Percentiles rank a stretch among this genome's conserved stretches.
Conservation (phyloP, 2,329 filamentous ascomycete species). For the Coniella lustricola region DNA sequence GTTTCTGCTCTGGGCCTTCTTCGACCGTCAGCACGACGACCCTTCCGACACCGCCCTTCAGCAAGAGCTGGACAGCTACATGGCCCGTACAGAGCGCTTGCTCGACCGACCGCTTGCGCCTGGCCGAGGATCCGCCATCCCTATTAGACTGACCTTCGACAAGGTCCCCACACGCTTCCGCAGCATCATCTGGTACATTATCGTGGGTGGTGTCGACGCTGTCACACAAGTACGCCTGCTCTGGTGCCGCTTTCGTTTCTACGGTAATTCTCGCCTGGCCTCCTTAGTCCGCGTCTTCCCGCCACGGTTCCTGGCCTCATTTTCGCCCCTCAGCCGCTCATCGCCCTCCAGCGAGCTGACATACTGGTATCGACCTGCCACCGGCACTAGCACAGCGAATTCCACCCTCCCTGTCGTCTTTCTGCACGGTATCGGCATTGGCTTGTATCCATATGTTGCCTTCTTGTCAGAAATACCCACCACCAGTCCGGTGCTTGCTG, state of each 20-base stretch:
- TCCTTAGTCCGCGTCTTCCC: slow-evolving; percentile 41
- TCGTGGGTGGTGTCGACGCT: slow-evolving; percentile 49
- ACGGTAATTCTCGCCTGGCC: slow-evolving; percentile 33
- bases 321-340: neutral
- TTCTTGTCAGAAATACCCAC: slow-evolving; percentile 14
- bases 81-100: slow-evolving; percentile 46
- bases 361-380: slow-evolving; percentile 14
- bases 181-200: slow-evolving; percentile 56
- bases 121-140: slow-evolving; percentile 49
- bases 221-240: slow-evolving; percentile 37
- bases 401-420: slow-evolving; percentile 16
- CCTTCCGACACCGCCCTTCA: slow-evolving; percentile 26
- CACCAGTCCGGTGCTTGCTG: slow-evolving; percentile 14
- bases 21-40: slow-evolving; percentile 33
- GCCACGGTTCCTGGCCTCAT: slow-evolving; percentile 40
- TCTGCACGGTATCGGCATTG: slow-evolving; percentile 18
- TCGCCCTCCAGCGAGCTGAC: slow-evolving; percentile 14
- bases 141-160: slow-evolving; percentile 61
- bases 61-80: slow-evolving; percentile 37
- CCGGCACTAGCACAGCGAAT: neutral
- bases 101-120: slow-evolving; percentile 43
- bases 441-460: slow-evolving; percentile 14
- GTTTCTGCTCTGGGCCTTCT: slow-evolving; percentile 62
- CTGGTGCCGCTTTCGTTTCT: slow-evolving; percentile 44
- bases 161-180: slow-evolving; percentile 53